Evolutionary conservation across 108 stramenopile species (phyloP), one percentile per base, ranked within the genome.

Genomic region (Fistulifera pelliculosa): DNA sequence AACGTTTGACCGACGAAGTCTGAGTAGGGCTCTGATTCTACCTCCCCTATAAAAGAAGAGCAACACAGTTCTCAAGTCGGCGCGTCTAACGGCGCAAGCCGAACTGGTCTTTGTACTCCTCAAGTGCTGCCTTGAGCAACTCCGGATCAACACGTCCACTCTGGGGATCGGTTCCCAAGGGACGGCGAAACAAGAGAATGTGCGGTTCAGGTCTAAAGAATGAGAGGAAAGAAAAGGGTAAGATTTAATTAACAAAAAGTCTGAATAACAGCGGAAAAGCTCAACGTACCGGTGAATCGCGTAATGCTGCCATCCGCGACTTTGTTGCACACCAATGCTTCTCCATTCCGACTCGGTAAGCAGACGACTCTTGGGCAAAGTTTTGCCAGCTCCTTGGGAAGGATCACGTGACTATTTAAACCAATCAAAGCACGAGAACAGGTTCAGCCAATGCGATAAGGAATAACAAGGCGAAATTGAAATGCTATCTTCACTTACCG

Each of bases 241-340:
- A 0, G 54, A 38, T 13, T 10, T 25, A 41, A 38, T 4, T 43
- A n/a, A 49, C n/a, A n/a, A n/a, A n/a, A n/a, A n/a, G n/a, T n/a
- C n/a, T n/a, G n/a, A n/a, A n/a, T n/a, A n/a, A n/a, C n/a, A n/a
- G n/a, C n/a, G n/a, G n/a, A n/a, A n/a, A n/a, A n/a, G n/a, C n/a
- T 3, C 17, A 8, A 70, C 79, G 43, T 57, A 81, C 80, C 88
- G 84, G 66, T 99, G 98, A 62, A 96, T 93, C 24, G 96, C 96
- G 74, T 96, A 99, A 61, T 99, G 98, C 62, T 90, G 78, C 98
- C 98, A 98, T 38, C 98, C 98, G 28, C 98, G 86, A 68, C 78
- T 82, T 77, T 97, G 96, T 80, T 99, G 98, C 13, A 99, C 93
- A 6, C 96, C 96, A 45, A 96, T 82, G 24, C 79, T 83, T 45